phyloP scores from a whole-genome alignment of 2,329 filamentous ascomycete genomes.

The Lachnellula hyalina region DNA sequence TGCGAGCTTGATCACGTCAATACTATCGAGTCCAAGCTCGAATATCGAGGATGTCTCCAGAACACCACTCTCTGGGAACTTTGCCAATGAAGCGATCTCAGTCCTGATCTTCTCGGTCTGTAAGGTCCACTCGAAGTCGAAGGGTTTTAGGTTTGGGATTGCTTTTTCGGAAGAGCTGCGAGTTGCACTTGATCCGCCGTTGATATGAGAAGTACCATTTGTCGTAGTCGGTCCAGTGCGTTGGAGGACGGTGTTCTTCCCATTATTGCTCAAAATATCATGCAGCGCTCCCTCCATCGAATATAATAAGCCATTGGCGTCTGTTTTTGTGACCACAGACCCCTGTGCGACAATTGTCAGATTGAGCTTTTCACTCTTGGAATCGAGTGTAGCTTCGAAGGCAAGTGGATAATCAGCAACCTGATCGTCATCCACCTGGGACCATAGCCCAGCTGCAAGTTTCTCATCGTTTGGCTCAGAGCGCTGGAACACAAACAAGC shows the following conservation, averaged over 20 bases:
- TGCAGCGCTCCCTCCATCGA: conserved; percentile 34
- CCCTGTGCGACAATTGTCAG: conserved; percentile 57
- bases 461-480: conserved; percentile 30
- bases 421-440: conserved; percentile 40
- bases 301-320: conserved; percentile 36
- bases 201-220: background rate
- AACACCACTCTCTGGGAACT: conserved; percentile 46
- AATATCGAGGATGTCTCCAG: conserved; percentile 61
- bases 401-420: conserved; percentile 55
- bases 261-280: conserved; percentile 14
- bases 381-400: conserved; percentile 60
- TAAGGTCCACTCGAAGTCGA: conserved; percentile 57
- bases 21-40: conserved; percentile 83
- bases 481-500: conserved; percentile 75
- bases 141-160: conserved; percentile 27
- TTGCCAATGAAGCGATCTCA: conserved; percentile 60
- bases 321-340: conserved; percentile 33
- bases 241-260: conserved; percentile 9
- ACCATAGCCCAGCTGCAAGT: conserved; percentile 47
- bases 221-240: background rate
- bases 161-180: background rate
- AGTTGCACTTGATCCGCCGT: background rate
- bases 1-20: conserved; percentile 81
- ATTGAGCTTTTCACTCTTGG: conserved; percentile 41
- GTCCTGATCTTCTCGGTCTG: conserved; percentile 48